These are phyloP conservation scores for Fusarium cicatricum DNA, from an alignment of 2,329 filamentous ascomycete genomes.

Conservation along the genomic window DNA sequence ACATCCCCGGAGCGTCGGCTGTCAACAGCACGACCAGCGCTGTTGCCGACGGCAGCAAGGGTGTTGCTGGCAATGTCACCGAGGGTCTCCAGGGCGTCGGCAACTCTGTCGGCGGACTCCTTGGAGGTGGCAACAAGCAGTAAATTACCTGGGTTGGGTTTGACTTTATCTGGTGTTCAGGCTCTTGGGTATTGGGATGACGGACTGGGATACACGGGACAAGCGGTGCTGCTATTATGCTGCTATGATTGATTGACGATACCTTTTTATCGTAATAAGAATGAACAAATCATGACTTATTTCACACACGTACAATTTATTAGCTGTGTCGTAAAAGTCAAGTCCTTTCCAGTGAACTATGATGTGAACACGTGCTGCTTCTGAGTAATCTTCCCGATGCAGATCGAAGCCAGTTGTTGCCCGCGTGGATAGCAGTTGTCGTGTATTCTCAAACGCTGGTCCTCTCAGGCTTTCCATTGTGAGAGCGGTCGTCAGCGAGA, in stretches of 20 bases:
- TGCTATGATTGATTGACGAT: too few species aligned
- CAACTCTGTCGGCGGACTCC: conserved; percentile 45
- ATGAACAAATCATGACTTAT: neutral
- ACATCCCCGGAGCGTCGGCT: conserved; percentile 42
- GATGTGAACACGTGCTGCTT: neutral
- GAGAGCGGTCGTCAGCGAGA: conserved; percentile 20
- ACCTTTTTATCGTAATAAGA: too few species aligned
- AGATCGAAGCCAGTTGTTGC: neutral
- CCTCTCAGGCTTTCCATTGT: conserved; percentile 22
- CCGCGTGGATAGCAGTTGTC: neutral
- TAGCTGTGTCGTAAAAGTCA: neutral
- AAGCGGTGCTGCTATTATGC: neutral
- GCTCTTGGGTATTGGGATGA: conserved; percentile 5
- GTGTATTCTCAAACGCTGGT: conserved; percentile 24
- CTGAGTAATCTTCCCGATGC: neutral
- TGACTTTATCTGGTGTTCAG: conserved; percentile 9
- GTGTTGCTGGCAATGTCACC: conserved; percentile 37
- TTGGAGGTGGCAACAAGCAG: conserved; percentile 46
- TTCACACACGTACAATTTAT: neutral
- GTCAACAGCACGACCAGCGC: conserved; percentile 40
- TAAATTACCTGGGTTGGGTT: neutral
- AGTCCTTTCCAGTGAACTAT: too few species aligned
- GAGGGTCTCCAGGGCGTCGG: conserved; percentile 45
- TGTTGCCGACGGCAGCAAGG: conserved; percentile 45
- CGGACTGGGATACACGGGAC: neutral